Evolutionary conservation across 2,329 filamentous ascomycete species (phyloP), one percentile per base, ranked within the genome.

Genomic region (Colletotrichum liriopes): DNA sequence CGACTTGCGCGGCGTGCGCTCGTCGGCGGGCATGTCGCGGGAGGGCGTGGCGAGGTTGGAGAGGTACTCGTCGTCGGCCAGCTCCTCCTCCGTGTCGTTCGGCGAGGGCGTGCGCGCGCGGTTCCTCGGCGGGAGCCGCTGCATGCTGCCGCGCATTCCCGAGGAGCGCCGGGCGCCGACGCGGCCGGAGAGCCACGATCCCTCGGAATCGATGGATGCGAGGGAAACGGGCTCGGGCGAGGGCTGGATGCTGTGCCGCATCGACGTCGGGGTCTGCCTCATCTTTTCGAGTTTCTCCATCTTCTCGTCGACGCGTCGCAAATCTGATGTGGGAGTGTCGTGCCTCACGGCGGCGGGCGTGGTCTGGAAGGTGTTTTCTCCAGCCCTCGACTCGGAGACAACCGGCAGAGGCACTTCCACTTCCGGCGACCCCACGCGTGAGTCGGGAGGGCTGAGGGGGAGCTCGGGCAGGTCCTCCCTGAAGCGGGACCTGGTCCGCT

Each of bases 121-220:
- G 41, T 55, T 59, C 18, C 60, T 41, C 76, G 78, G 35, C 76
- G 78, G 59, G 78, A 81, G 51, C 77, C 79, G 78, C 41, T 77
- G 74, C 54, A 81, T 80, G 77, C 81, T 85, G 73, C 81, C 82
- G 41, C 85, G 77, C 78, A 90, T 81, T 78, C 86, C 79, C 67
- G 85, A 78, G 75, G 86, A 85, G 39, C 82, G 81, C 74, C 85
- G 82, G 77, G 85, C 86, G 75, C 86, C 87, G 61, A 86, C 81
- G 68, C 92, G 91, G 20, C 96, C 95, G 4, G 95, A 96, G 55
- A 99, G 91, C 96, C 96, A 99, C 0, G 95, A 98, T 5, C 90
- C 96, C 84, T 99, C 96, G 0, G 95, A 98, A 79, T 98, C 96
- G 71, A 98, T 94, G 0, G 95, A 98, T 2, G 95, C 96, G 23